phyloP scores from a whole-genome alignment of 129 eudicot species.

The Pseudognaphalium luteoalbum region DNA sequence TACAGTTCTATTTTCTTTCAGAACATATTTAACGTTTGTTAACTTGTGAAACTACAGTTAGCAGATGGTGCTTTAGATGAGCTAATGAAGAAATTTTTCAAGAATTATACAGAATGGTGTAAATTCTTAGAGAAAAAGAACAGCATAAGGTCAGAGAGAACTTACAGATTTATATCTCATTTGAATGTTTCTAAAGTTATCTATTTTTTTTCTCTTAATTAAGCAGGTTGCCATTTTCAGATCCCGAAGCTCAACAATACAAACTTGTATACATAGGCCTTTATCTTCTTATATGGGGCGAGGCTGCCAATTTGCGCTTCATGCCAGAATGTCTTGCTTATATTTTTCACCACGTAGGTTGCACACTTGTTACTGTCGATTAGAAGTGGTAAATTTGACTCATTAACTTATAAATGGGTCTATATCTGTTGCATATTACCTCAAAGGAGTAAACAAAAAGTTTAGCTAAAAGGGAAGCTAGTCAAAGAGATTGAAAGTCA shows the following conservation, averaged over 20 bases:
- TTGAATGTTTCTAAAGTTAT: neutral
- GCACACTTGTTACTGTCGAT: neutral
- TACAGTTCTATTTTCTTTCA: neutral
- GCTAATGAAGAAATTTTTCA: slow-evolving; percentile 90
- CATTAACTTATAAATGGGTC: neutral
- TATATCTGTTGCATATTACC: neutral
- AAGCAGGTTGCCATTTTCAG: slow-evolving; percentile 74
- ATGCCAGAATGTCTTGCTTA: slow-evolving; percentile 99
- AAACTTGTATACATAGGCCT: slow-evolving; percentile 84
- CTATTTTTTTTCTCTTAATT: slow-evolving; percentile 4
- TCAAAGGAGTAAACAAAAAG: too few species aligned
- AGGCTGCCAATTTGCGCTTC: slow-evolving; percentile 94
- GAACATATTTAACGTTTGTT: neutral
- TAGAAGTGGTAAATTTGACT: neutral
- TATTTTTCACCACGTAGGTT: slow-evolving; percentile 94
- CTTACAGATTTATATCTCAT: neutral
- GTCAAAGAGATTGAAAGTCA: slow-evolving; percentile 8
- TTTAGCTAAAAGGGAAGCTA: neutral
- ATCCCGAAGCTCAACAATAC: slow-evolving; percentile 89
- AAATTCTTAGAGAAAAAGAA: slow-evolving; percentile 74
- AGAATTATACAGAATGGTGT: slow-evolving; percentile 95
- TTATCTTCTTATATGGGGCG: slow-evolving; percentile 98
- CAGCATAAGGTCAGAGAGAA: slow-evolving; percentile 58
- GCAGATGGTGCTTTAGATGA: slow-evolving; percentile 80
- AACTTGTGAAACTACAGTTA: slow-evolving; percentile 44